Evolutionary conservation across 2,329 filamentous ascomycete genomes (phyloP).

Genomic region (Fusarium cicatricum): DNA sequence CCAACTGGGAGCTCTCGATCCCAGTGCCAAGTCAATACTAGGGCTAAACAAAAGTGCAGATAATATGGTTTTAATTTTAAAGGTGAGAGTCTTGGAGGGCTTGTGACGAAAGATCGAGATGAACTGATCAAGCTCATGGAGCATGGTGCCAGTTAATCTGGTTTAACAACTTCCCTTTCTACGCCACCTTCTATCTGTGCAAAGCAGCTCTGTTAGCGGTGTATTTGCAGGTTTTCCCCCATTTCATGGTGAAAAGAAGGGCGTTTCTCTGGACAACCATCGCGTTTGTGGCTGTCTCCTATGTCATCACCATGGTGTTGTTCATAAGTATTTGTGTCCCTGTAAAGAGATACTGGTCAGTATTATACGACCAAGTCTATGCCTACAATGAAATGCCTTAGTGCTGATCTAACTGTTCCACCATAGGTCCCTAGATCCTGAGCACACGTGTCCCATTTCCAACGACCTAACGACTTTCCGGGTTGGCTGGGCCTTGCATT

Average conservation of each 20-base stretch:
- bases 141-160: not conserved
- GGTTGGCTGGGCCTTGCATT: slow-evolving; percentile 20
- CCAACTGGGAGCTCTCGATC: not conserved
- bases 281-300: not conserved
- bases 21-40: too few relatives aligned
- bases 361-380: not conserved
- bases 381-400: fast-evolving
- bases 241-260: slow-evolving; percentile 21
- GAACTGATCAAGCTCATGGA: slow-evolving; percentile 1
- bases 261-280: slow-evolving; percentile 17
- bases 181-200: slow-evolving; percentile 21
- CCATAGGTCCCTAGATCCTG: too few relatives aligned
- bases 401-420: too few relatives aligned
- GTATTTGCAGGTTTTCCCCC: slow-evolving; percentile 16
- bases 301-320: not conserved
- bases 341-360: slow-evolving; percentile 14
- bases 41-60: too few relatives aligned
- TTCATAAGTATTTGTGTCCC: slow-evolving; percentile 16
- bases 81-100: too few relatives aligned
- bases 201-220: slow-evolving; percentile 25
- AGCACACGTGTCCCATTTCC: too few relatives aligned
- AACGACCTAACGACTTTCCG: not conserved
- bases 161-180: slow-evolving; percentile 22
- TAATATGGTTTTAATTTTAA: too few relatives aligned
- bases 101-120: too few relatives aligned